These are phyloP conservation scores for Paramecium bursaria DNA, from an alignment of 73 alveolate species.

Conservation along the genomic window DNA sequence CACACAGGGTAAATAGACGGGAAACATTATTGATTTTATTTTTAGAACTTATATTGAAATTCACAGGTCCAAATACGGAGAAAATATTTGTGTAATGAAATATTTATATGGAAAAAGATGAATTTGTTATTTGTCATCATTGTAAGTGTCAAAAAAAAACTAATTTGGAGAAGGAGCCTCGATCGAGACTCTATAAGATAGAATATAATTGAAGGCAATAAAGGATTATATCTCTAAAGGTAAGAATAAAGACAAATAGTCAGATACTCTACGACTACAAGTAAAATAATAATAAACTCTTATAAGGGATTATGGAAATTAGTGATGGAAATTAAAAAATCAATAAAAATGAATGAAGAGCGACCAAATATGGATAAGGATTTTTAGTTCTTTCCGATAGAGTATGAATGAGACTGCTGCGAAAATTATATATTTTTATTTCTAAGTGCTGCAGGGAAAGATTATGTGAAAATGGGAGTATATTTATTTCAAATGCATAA, in stretches of 20 bases:
- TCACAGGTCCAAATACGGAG: slow-evolving; percentile 69
- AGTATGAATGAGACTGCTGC: slow-evolving; percentile 72
- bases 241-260: too few species aligned
- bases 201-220: slow-evolving; percentile 70
- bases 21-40: slow-evolving; percentile 64
- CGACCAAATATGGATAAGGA: slow-evolving; percentile 60
- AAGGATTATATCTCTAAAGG: too few species aligned
- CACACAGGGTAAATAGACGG: slow-evolving; percentile 70
- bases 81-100: slow-evolving; percentile 48
- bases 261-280: too few species aligned
- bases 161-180: slow-evolving; percentile 63
- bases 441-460: slow-evolving; percentile 34
- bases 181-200: slow-evolving; percentile 71
- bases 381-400: slow-evolving; percentile 57
- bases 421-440: slow-evolving; percentile 34
- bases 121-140: slow-evolving; percentile 70
- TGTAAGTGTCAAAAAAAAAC: slow-evolving; percentile 76
- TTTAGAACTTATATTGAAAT: slow-evolving; percentile 66
- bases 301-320: slow-evolving; percentile 40
- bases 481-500: slow-evolving; percentile 1
- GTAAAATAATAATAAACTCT: too few species aligned
- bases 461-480: not conserved
- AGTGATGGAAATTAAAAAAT: slow-evolving; percentile 35
- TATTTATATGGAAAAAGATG: slow-evolving; percentile 41
- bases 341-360: slow-evolving; percentile 65